phyloP scores from a whole-genome alignment of 1,284 basidiomycete genomes.

The Chondrostereum purpureum region DNA sequence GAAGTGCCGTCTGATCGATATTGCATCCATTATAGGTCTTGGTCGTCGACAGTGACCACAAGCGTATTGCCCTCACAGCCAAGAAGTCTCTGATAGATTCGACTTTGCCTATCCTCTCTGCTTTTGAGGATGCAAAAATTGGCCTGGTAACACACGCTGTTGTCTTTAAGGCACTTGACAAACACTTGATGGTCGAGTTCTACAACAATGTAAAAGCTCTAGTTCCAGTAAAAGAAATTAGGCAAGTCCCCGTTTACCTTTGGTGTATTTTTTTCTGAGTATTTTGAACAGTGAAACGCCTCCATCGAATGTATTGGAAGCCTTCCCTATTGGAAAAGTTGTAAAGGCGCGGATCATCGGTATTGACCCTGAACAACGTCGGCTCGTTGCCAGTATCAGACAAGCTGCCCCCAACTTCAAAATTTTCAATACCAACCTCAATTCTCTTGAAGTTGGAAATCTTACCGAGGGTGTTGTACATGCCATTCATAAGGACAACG shows the following conservation, averaged over 20 bases:
- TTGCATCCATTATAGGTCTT: slow-evolving; percentile 56
- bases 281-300: slow-evolving; percentile 51
- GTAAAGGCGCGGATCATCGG: slow-evolving; percentile 82
- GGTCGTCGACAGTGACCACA: slow-evolving; percentile 75
- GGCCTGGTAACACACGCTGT: slow-evolving; percentile 81
- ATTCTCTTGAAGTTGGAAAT: slow-evolving; percentile 71
- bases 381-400: slow-evolving; percentile 82
- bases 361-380: slow-evolving; percentile 56
- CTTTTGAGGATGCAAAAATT: slow-evolving; percentile 61
- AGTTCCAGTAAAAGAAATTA: slow-evolving; percentile 76
- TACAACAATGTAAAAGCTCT: slow-evolving; percentile 87
- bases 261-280: background rate
- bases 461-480: slow-evolving; percentile 64
- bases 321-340: slow-evolving; percentile 77
- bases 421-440: slow-evolving; percentile 52
- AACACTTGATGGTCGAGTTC: slow-evolving; percentile 80
- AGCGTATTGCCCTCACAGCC: slow-evolving; percentile 82
- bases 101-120: slow-evolving; percentile 62
- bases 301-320: slow-evolving; percentile 56
- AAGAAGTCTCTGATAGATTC: slow-evolving; percentile 91
- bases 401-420: slow-evolving; percentile 64
- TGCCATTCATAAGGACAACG: slow-evolving; percentile 83
- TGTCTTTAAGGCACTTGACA: slow-evolving; percentile 76
- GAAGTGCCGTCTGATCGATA: slow-evolving; percentile 1
- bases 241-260: slow-evolving; percentile 38